phyloP scores from a whole-genome alignment of 352 stramenopile genomes.

The Globisporangium cylindrosporum region DNA sequence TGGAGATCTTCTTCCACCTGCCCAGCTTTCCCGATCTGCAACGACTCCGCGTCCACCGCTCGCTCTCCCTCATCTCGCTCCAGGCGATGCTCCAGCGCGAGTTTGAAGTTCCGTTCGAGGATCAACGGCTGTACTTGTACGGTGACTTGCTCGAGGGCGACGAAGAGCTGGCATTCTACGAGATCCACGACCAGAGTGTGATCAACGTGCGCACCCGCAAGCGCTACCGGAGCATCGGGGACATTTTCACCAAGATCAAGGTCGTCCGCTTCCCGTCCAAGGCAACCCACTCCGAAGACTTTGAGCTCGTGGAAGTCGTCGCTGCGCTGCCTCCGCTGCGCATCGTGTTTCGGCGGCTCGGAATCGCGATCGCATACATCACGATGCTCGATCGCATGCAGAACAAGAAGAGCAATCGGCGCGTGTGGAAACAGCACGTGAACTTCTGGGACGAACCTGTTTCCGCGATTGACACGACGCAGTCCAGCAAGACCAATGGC shows the following conservation, averaged over 20 bases:
- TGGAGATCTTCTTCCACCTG: slow-evolving; percentile 56
- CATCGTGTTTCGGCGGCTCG: slow-evolving; percentile 55
- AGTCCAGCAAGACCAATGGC: not conserved
- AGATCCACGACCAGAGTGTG: slow-evolving; percentile 49
- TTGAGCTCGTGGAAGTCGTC: slow-evolving; percentile 57
- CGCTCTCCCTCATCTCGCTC: slow-evolving; percentile 49
- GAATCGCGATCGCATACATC: slow-evolving; percentile 57
- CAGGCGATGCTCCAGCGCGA: slow-evolving; percentile 59
- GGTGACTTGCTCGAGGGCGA: slow-evolving; percentile 58
- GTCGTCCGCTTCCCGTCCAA: slow-evolving; percentile 40
- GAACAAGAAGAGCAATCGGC: slow-evolving; percentile 32
- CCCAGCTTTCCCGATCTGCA: slow-evolving; percentile 29
- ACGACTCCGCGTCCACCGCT: slow-evolving; percentile 36
- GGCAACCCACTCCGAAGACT: slow-evolving; percentile 36
- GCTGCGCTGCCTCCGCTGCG: slow-evolving; percentile 49
- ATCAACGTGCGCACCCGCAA: slow-evolving; percentile 45
- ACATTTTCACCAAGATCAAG: slow-evolving; percentile 59
- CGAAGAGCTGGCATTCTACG: slow-evolving; percentile 55
- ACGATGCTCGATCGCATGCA: slow-evolving; percentile 51
- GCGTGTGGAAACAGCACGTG: slow-evolving; percentile 45
- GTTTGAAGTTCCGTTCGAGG: slow-evolving; percentile 52
- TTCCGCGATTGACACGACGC: not conserved
- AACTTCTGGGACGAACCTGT: slow-evolving; percentile 40
- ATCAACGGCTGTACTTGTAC: slow-evolving; percentile 57
- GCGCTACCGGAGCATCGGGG: slow-evolving; percentile 57